phyloP scores from a whole-genome alignment of 2,329 filamentous ascomycete species.

The Pseudogymnoascus sp. region DNA sequence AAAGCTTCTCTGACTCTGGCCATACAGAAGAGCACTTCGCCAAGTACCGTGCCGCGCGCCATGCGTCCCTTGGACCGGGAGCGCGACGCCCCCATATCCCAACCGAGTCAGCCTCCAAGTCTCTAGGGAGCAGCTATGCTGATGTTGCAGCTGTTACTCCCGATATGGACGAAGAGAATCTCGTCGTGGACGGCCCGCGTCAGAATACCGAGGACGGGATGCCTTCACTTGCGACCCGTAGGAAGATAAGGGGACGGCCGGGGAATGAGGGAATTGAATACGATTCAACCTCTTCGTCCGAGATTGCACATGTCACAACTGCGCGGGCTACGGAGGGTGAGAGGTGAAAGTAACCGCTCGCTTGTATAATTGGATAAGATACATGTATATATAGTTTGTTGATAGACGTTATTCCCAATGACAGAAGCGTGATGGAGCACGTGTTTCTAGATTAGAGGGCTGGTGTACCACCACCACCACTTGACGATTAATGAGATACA shows the following conservation, averaged over 20 bases:
- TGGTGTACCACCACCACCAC: background rate
- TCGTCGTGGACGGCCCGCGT: background rate
- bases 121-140: slow-evolving; percentile 3
- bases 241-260: background rate
- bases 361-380: slow-evolving; percentile 5
- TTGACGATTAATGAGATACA: background rate
- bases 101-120: background rate
- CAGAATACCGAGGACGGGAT: background rate
- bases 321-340: background rate
- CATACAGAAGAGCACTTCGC: slow-evolving; percentile 54
- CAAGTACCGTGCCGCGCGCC: slow-evolving; percentile 35
- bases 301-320: background rate
- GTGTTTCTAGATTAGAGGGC: background rate
- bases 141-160: background rate
- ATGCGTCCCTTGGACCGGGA: slow-evolving; percentile 20
- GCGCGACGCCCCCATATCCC: slow-evolving; percentile 12
- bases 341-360: background rate
- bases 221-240: background rate
- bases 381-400: background rate
- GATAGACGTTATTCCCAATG: background rate
- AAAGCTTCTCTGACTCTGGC: slow-evolving; percentile 55
- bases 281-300: background rate
- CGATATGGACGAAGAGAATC: background rate
- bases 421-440: background rate
- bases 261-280: background rate